These are phyloP conservation scores for Geotrichum macrosporum DNA, from an alignment of 1,139 yeast genomes.

Conservation along the genomic window DNA sequence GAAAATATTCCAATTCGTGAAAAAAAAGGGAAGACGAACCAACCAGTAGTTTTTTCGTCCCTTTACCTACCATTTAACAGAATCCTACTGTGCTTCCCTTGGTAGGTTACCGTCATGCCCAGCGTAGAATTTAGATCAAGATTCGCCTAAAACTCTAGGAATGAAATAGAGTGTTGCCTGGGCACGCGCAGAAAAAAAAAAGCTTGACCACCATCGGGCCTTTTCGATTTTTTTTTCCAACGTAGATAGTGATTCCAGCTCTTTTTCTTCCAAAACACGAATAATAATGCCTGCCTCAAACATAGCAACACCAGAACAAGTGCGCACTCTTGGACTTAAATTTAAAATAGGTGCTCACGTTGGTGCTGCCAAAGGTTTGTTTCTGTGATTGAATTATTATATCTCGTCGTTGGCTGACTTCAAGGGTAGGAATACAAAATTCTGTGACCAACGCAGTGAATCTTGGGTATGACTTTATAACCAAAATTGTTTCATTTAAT, in stretches of 20 bases:
- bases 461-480: slow-evolving; percentile 50
- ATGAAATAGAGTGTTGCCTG: background rate
- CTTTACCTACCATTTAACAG: background rate
- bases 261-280: background rate
- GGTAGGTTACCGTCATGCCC: background rate
- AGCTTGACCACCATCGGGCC: too few relatives aligned
- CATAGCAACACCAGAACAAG: slow-evolving; percentile 1
- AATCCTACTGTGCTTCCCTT: background rate
- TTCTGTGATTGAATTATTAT: background rate
- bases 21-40: background rate
- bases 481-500: background rate
- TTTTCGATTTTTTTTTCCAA: too few relatives aligned
- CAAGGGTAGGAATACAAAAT: slow-evolving; percentile 52
- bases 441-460: slow-evolving; percentile 70
- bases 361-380: slow-evolving; percentile 36
- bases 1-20: too few relatives aligned
- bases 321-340: slow-evolving; percentile 21
- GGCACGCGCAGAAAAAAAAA: too few relatives aligned
- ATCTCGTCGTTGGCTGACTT: background rate
- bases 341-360: slow-evolving; percentile 39
- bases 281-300: slow-evolving; percentile 3
- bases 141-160: background rate
- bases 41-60: too few relatives aligned
- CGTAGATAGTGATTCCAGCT: too few relatives aligned
- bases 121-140: background rate